Conservation (phyloP, 495 filamentous ascomycete species). For the Aspergillus conjunctus region DNA sequence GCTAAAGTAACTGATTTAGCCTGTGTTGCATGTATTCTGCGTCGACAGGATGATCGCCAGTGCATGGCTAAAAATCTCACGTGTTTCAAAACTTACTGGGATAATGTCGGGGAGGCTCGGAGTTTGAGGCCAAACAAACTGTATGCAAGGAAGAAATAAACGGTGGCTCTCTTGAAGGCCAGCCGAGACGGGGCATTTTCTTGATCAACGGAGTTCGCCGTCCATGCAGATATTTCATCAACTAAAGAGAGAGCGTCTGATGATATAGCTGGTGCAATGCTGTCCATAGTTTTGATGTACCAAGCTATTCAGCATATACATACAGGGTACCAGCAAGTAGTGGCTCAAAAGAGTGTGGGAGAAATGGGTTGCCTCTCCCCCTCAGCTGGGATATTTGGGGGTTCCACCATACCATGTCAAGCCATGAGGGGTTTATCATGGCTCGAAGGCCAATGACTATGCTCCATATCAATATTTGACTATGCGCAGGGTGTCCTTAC, state of each 20-base stretch:
- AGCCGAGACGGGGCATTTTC: neutral
- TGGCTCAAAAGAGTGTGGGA: no score
- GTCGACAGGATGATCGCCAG: neutral
- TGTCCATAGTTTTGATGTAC: neutral
- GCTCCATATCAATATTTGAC: no score
- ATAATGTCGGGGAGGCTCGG: neutral
- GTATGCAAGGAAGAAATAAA: neutral
- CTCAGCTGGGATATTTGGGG: no score
- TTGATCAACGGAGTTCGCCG: neutral
- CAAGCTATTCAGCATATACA: no score
- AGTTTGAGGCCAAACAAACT: neutral
- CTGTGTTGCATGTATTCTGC: neutral
- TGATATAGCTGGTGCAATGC: neutral
- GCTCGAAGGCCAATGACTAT: no score
- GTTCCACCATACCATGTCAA: no score
- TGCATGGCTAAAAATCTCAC: slow-evolving; percentile 1
- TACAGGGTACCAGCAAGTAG: no score
- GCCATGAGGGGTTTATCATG: no score
- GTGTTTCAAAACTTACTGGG: neutral
- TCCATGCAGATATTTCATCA: neutral
- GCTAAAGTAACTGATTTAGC: neutral
- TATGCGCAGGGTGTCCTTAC: no score
- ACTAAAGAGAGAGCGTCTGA: neutral
- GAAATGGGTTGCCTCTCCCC: no score
- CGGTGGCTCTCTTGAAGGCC: neutral